Evolutionary conservation across 2,329 filamentous ascomycete species (phyloP).

Genomic region (Teratosphaeria epicoccoides): DNA sequence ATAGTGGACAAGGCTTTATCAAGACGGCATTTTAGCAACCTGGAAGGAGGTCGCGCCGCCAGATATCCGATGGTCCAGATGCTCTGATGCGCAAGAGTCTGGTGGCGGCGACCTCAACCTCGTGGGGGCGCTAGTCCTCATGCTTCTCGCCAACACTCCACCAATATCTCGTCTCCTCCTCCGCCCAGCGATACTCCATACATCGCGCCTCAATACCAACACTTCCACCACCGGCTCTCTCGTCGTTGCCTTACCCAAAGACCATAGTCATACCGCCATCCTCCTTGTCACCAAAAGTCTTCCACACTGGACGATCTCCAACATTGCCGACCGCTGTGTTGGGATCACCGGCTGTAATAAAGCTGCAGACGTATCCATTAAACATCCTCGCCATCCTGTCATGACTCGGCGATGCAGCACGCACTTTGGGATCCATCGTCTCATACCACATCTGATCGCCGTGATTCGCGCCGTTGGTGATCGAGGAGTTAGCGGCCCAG

Average conservation of each 20-base stretch:
- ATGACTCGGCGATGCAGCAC: conserved; percentile 19
- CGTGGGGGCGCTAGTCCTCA: too few relatives aligned
- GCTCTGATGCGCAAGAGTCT: too few relatives aligned
- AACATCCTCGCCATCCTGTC: conserved; percentile 21
- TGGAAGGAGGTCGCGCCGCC: too few relatives aligned
- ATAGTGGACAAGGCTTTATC: too few relatives aligned
- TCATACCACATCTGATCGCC: conserved; percentile 28
- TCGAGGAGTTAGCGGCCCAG: conserved; percentile 42
- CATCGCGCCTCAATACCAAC: conserved; percentile 37
- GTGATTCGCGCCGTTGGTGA: conserved; percentile 25
- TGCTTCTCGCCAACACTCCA: conserved; percentile 40
- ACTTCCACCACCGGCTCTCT: conserved; percentile 31
- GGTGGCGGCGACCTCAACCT: too few relatives aligned
- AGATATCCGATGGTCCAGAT: too few relatives aligned
- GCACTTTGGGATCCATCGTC: conserved; percentile 16
- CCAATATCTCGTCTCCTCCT: conserved; percentile 49
- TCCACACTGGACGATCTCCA: conserved; percentile 1
- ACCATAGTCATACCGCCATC: conserved; percentile 30
- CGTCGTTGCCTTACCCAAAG: conserved; percentile 52
- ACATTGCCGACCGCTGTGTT: conserved; percentile 18
- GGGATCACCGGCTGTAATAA: conserved; percentile 24
- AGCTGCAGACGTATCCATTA: conserved; percentile 25
- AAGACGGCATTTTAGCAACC: too few relatives aligned
- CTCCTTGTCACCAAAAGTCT: conserved; percentile 15
- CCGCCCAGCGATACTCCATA: conserved; percentile 35